phyloP scores from a whole-genome alignment of 257 asterid genomes.

The Penstemon eatonii region DNA sequence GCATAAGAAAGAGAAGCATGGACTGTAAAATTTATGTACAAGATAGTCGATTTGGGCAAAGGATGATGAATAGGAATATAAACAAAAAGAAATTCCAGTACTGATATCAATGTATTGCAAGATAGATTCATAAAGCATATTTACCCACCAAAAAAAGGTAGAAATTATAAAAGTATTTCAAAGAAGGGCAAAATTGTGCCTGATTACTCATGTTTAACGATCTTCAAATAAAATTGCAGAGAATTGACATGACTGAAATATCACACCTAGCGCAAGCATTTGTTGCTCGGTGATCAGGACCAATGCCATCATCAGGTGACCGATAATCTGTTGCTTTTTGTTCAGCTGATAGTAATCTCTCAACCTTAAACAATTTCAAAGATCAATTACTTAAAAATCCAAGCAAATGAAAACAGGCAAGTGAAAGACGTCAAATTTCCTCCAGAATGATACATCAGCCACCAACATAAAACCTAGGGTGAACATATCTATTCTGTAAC shows the following conservation, averaged over 20 bases:
- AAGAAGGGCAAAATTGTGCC: background rate
- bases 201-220: constrained; percentile 12
- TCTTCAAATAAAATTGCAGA: constrained; percentile 20
- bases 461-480: constrained; percentile 19
- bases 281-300: constrained; percentile 96
- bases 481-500: constrained; percentile 8
- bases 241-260: constrained; percentile 17
- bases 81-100: background rate
- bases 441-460: constrained; percentile 1
- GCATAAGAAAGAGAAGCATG: constrained; percentile 29
- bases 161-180: background rate
- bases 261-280: constrained; percentile 87
- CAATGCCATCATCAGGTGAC: constrained; percentile 89
- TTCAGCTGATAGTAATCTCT: constrained; percentile 87
- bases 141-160: background rate
- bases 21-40: constrained; percentile 13
- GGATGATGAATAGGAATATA: constrained; percentile 9
- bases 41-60: background rate
- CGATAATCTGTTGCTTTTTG: constrained; percentile 89
- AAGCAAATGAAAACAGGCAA: constrained; percentile 12
- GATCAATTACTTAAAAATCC: constrained; percentile 18
- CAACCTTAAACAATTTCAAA: constrained; percentile 61
- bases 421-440: constrained; percentile 4
- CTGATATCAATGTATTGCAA: constrained; percentile 19
- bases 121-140: constrained; percentile 20